Conservation (phyloP, 371 early-diverging fungal species). For the Entomophthora muscae region DNA sequence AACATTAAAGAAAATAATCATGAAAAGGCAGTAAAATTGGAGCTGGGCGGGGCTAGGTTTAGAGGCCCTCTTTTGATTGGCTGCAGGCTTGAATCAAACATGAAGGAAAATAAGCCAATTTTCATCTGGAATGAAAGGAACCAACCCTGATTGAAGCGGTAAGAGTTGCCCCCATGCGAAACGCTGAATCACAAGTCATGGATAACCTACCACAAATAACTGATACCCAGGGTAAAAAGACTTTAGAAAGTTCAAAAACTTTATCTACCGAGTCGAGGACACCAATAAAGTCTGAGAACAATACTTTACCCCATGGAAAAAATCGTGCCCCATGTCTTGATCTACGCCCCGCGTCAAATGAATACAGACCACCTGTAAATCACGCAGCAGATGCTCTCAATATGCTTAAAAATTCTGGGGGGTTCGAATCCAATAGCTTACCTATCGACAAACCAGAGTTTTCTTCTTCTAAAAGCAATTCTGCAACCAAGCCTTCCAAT, state of each 20-base stretch:
- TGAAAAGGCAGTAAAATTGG: background rate
- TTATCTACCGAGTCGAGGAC: background rate
- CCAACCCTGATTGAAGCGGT: background rate
- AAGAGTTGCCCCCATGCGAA: background rate
- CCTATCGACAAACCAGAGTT: too few species aligned
- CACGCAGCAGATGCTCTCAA: too few species aligned
- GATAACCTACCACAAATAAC: background rate
- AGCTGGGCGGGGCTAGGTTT: background rate
- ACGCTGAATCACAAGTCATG: background rate
- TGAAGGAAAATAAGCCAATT: background rate
- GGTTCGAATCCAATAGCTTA: too few species aligned
- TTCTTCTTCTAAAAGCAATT: too few species aligned
- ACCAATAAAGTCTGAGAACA: background rate
- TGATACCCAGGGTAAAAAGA: background rate
- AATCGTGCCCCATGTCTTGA: too few species aligned
- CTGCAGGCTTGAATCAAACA: background rate
- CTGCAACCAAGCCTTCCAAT: too few species aligned
- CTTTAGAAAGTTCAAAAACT: background rate
- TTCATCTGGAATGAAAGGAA: background rate
- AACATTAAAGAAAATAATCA: conserved; percentile 32
- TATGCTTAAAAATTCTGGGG: too few species aligned
- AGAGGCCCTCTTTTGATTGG: background rate
- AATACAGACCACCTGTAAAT: too few species aligned
- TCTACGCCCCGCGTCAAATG: too few species aligned
- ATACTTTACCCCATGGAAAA: too few species aligned